Evolutionary conservation across 169 alveolate species (phyloP).

Genomic region (Plasmodium adleri): DNA sequence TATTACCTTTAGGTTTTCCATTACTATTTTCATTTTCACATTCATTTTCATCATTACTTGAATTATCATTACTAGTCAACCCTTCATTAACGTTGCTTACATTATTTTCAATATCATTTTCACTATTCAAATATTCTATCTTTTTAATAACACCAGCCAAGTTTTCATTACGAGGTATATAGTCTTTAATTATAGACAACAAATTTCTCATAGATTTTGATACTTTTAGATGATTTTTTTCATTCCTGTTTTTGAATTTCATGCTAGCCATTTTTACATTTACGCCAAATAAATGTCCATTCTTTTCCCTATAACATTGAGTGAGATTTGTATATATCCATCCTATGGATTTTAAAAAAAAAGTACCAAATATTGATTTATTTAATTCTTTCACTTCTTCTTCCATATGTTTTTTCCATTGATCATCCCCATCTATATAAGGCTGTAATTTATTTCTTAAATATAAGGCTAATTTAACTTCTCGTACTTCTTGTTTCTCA

Average conservation of each 20-base stretch:
- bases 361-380: conserved; percentile 75
- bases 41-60: too few species aligned
- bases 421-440: conserved; percentile 41
- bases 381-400: conserved; percentile 30
- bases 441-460: conserved; percentile 74
- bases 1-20: conserved; percentile 59
- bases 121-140: neutral
- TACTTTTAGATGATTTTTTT: conserved; percentile 11
- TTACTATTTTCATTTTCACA: too few species aligned
- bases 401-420: conserved; percentile 48
- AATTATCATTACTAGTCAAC: too few species aligned
- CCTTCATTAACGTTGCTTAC: neutral
- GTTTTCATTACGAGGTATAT: conserved; percentile 18
- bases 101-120: neutral
- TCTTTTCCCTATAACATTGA: conserved; percentile 78
- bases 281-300: conserved; percentile 81
- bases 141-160: neutral
- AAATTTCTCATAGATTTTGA: conserved; percentile 16
- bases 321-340: conserved; percentile 84
- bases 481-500: conserved; percentile 78
- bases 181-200: conserved; percentile 11
- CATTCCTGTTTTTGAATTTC: conserved; percentile 78
- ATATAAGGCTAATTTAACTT: conserved; percentile 78
- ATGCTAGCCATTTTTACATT: conserved; percentile 78
- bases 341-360: conserved; percentile 84